Base-by-base conservation (phyloP, 2,329 filamentous ascomycete species). In the Penicillium sp. region DNA sequence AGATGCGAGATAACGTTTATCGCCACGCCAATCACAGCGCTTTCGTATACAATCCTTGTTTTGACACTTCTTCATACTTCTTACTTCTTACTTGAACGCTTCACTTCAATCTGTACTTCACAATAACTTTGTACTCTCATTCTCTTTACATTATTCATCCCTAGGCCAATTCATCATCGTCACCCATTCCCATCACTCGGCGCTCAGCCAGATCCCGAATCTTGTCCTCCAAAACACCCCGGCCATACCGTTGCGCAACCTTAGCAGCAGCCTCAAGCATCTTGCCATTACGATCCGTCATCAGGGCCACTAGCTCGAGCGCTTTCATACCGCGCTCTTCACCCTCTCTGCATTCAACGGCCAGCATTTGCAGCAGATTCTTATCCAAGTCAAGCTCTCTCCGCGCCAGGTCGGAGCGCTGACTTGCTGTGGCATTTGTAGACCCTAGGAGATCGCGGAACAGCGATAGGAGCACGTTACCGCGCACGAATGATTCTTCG, bases 241-340 rank as follows among this genome's bases (percentile, higher is more conserved):
- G 81, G 9, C 89, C 89, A 76, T 95, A 99, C 63, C 93, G 81
- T 69, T 88, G 85, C 8, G 94, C 94, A 46, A 99, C 85, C 81
- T 95, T 96, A 53, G 86, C 85, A 1, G 94, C 94, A 4, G 93
- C 89, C 71, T 97, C 92, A 54, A 96, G 75, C 90, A 97, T 97
- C 71, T 89, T 88, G 16, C 93, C 93, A 56, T 85, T 89, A 43
- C 85, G 81, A 75, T 97, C 92, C 42, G 83, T 83, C 87, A 99
- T 89, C 66, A 99, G 79, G 57, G 83, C 81, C 29, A 96, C 94
- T 66, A 97, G 83, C 75, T 99, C 95, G 34, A 99, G 78, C 0
- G 93, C 93, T 62, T 93, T 91, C 91, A 97, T 97, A 5, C 92
- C 93, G 29, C 89, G 82, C 59, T 97, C 92, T 72, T 99, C 94